Evolutionary conservation across 352 stramenopile species (phyloP).

Genomic region (Blastocystis sp.): DNA sequence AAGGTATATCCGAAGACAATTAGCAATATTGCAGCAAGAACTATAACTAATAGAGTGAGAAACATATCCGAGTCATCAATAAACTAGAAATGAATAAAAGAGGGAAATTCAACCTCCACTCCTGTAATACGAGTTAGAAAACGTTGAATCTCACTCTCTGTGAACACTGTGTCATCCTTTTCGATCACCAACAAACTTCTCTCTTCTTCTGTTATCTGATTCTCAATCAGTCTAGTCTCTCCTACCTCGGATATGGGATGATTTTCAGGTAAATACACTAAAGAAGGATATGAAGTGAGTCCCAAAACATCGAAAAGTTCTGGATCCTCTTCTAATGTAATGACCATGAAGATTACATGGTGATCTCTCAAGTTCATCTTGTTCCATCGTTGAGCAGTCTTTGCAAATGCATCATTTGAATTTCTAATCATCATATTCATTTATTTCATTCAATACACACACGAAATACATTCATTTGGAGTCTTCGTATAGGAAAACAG

Average conservation of each 20-base stretch:
- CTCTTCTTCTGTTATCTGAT: neutral
- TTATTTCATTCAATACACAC: neutral
- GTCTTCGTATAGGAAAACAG: neutral
- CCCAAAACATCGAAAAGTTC: neutral
- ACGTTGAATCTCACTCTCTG: neutral
- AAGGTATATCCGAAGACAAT: neutral
- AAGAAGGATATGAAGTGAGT: neutral
- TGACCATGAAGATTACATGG: neutral
- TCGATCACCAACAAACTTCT: neutral
- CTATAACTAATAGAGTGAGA: neutral
- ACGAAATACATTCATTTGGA: neutral
- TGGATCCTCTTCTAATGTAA: neutral
- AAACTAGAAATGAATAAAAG: neutral
- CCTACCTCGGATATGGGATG: neutral
- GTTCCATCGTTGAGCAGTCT: neutral
- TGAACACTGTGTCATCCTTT: neutral
- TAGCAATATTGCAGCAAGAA: neutral
- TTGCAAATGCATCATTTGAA: constrained; percentile 24
- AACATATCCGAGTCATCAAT: neutral
- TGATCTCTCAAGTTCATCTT: neutral
- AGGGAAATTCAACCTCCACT: neutral
- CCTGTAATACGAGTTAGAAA: neutral
- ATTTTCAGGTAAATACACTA: constrained; percentile 1
- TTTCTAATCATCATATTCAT: neutral
- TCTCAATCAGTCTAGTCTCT: neutral